Percentiles rank a stretch among this genome's conserved stretches.
Conservation (phyloP, 148 eudicot genomes). For the Pharnaceum exiguum region DNA sequence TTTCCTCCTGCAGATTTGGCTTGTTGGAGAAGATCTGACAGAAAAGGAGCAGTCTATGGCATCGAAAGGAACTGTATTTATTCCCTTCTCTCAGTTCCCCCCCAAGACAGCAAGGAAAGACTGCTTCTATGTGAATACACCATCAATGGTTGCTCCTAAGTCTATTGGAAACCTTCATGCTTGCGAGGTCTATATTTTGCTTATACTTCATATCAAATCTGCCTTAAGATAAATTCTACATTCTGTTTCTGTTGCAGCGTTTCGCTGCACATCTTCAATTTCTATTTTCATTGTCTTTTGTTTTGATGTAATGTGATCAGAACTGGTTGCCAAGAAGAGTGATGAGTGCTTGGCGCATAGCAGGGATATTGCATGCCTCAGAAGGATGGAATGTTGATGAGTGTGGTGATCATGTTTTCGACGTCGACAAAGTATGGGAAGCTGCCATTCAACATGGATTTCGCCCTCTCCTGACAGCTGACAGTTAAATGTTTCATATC, state of each 20-base stretch:
- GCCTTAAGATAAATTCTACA: too few species aligned
- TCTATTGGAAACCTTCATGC: slow-evolving; percentile 57
- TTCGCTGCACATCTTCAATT: background rate
- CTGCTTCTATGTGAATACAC: slow-evolving; percentile 52
- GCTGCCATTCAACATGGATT: slow-evolving; percentile 44
- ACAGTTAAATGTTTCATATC: too few species aligned
- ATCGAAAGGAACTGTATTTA: slow-evolving; percentile 51
- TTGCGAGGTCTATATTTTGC: slow-evolving; percentile 49
- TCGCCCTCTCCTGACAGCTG: slow-evolving; percentile 12
- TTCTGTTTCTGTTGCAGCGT: too few species aligned
- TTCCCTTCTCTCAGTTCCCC: slow-evolving; percentile 60
- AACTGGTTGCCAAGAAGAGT: slow-evolving; percentile 76
- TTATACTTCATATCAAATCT: background rate
- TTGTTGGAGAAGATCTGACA: slow-evolving; percentile 59
- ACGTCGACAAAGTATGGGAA: slow-evolving; percentile 42
- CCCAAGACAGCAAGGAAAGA: slow-evolving; percentile 47
- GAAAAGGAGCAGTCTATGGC: slow-evolving; percentile 55
- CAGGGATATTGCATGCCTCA: slow-evolving; percentile 51
- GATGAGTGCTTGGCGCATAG: slow-evolving; percentile 48
- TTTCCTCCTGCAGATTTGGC: slow-evolving; percentile 45
- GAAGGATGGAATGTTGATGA: slow-evolving; percentile 52
- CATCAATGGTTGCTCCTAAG: slow-evolving; percentile 58
- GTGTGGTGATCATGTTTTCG: slow-evolving; percentile 31
- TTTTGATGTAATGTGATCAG: slow-evolving; percentile 19
- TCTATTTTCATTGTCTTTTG: background rate